phyloP scores from a whole-genome alignment of 208 protist genomes.

The Herpetomonas tarakana region DNA sequence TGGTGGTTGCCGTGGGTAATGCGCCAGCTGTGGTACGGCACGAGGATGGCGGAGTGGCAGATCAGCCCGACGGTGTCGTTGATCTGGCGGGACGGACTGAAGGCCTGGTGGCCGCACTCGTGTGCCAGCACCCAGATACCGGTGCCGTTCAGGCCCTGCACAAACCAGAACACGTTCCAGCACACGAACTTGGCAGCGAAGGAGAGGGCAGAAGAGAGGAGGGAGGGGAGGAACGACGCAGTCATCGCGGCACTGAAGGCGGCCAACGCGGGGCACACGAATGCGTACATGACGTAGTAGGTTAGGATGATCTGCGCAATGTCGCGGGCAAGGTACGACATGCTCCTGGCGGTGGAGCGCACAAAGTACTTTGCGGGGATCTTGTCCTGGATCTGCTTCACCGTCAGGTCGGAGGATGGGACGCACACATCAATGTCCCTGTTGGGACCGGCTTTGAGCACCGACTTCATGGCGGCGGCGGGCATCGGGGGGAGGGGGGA shows the following conservation, averaged over 20 bases:
- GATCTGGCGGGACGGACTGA: constrained; percentile 62
- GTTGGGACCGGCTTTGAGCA: constrained; percentile 47
- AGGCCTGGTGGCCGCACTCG: constrained; percentile 94
- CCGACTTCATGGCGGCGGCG: constrained; percentile 30
- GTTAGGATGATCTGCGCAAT: constrained; percentile 46
- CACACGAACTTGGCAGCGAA: constrained; percentile 29
- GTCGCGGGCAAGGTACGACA: constrained; percentile 61
- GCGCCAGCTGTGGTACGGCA: constrained; percentile 94
- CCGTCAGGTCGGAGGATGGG: constrained; percentile 51
- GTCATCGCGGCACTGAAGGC: constrained; percentile 19
- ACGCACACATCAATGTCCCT: constrained; percentile 71
- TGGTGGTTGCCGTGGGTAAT: constrained; percentile 93
- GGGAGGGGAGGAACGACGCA: constrained; percentile 1
- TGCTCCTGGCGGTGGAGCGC: constrained; percentile 33
- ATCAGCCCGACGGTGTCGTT: constrained; percentile 91
- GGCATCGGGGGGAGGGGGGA: not conserved
- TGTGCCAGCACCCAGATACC: constrained; percentile 94
- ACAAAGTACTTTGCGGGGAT: constrained; percentile 80
- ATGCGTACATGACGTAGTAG: constrained; percentile 54
- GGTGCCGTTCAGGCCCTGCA: constrained; percentile 83
- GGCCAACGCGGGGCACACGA: constrained; percentile 29
- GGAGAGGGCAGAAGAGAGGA: constrained; percentile 13
- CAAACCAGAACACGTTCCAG: constrained; percentile 80
- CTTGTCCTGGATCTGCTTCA: constrained; percentile 72
- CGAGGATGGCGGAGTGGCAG: constrained; percentile 85